Conservation (phyloP, 192 early-diverging fungal genomes). For the Coemansia sp. region DNA sequence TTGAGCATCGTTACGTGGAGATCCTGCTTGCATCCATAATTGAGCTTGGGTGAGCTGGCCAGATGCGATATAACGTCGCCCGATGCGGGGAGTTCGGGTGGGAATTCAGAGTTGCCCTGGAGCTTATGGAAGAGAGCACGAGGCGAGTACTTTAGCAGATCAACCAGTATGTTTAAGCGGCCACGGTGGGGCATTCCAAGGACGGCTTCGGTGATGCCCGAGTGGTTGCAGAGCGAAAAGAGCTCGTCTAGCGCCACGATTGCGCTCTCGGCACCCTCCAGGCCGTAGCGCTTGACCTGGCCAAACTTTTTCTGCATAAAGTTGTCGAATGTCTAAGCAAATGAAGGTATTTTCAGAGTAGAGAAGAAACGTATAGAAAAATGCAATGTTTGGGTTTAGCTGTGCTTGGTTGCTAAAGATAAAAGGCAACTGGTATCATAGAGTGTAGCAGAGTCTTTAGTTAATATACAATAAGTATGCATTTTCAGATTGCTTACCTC, state of each 20-base stretch:
- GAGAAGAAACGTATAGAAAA: not conserved
- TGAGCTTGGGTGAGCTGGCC: conserved; percentile 73
- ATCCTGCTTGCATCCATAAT: conserved; percentile 54
- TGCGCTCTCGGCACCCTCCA: conserved; percentile 96
- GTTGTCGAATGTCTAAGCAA: conserved; percentile 81
- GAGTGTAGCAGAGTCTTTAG: too few relatives aligned
- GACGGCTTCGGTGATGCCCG: conserved; percentile 79
- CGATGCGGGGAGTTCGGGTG: conserved; percentile 66
- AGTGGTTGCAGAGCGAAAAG: conserved; percentile 61
- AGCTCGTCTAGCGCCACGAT: conserved; percentile 86
- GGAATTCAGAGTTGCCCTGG: conserved; percentile 90
- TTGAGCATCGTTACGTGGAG: conserved; percentile 87
- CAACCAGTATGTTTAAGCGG: conserved; percentile 87
- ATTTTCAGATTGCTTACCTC: conserved; percentile 54
- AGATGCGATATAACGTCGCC: conserved; percentile 94
- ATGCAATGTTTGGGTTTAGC: conserved; percentile 2
- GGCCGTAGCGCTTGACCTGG: conserved; percentile 92
- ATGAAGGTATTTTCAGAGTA: not conserved
- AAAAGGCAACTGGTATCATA: not conserved
- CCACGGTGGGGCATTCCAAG: conserved; percentile 97
- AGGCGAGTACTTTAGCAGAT: conserved; percentile 78
- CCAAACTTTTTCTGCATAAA: conserved; percentile 98
- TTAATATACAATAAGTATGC: not conserved
- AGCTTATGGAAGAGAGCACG: conserved; percentile 89
- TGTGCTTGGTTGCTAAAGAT: too few relatives aligned